Evolutionary conservation across 495 filamentous ascomycete genomes (phyloP), one percentile per base, ranked within the genome.

Genomic region (Daldinia concentrica): DNA sequence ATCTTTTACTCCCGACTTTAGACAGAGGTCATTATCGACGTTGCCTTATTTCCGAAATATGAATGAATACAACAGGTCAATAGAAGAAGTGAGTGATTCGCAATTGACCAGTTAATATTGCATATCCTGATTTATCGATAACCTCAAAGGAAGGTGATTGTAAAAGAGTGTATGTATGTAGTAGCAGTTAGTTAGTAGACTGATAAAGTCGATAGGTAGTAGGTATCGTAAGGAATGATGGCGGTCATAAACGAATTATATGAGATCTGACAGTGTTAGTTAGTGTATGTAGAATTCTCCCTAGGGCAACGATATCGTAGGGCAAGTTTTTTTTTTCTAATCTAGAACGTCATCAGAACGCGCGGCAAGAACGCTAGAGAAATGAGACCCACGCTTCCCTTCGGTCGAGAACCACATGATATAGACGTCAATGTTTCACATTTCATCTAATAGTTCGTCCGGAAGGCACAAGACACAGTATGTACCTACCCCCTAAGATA

Each of bases 321-420:
- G 8, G 11, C 43, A 17, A 48, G 3, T 29, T 54, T 52, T 54
- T n/a, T 54, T 52, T n/a, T 52, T 29, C 1, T 52, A 24, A 57
- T 45, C 37, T n/a, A 30, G 15, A 45, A 39, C 51, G 24, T 43
- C 34, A 37, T 48, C 22, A 26, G 26, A 57, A 64, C 15, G 17
- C 26, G n/a, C 9, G 14, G 58, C 58, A 62, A 52, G 66, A 69
- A 69, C 58, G 30, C 30, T 52, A 62, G 52, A 62, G 22, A 68
- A 58, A 64, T 45, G 17, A 19, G 55, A 51, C 54, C 55, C 30
- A 69, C 26, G 32, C 41, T 8, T 69, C 34, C 19, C 65, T 55
- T 26, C 5, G n/a, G 52, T 56, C 30, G 43, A 48, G 43, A 48
- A 48, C 43, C 17, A 3, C 43, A 29, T 29, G 30, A 36, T 29